Evolutionary conservation across 2,329 filamentous ascomycete species (phyloP), one percentile per base, ranked within the genome.

Genomic region (Mycosphaerella sp.): DNA sequence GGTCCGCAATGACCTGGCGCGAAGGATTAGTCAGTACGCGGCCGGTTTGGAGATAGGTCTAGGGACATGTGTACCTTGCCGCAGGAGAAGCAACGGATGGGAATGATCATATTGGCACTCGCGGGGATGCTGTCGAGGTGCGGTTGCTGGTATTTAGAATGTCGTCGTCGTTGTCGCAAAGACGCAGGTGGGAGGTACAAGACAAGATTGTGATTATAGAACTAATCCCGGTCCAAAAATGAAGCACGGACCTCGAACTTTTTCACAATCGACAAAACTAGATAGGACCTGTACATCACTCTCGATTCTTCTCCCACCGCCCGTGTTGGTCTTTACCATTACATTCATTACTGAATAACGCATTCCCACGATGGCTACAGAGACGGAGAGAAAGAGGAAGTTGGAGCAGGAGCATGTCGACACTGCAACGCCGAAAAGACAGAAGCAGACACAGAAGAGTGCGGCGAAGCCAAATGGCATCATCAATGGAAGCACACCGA

Each of bases 11-110:
- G 69, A 98, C 93, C 93, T 97, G 68, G 21, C 21, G 21, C 14
- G 25, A 18, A 41, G 36, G 41, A 39, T 41, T 35, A 4, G 25
- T 32, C 28, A 54, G 46, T 32, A 39, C 9, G 42, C 42, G 18
- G 34, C 36, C 34, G 21, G 13, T 12, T 44, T 9, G 21, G 35
- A 18, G 46, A 12, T n/a, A 17, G 37, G 18, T 16, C 14, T 17
- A 27, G n/a, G 37, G 45, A 7, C 18, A 47, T 10, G 61, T 72
- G 54, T 73, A 95, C 93, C 87, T 98, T 98, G 72, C 93, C 93
- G 72, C 93, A 98, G 52, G 93, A 97, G 74, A 98, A 98, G 76
- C 93, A 98, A 62, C 93, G 89, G 60, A 98, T 88, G 2, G 93
- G 93, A 62, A 98, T 97, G 73, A 98, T 98, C 93, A 98, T 98